Percentiles rank a stretch among this genome's conserved stretches.
phyloP scores from a whole-genome alignment of 352 stramenopile species.

The Phytophthora macrochlamydospora region DNA sequence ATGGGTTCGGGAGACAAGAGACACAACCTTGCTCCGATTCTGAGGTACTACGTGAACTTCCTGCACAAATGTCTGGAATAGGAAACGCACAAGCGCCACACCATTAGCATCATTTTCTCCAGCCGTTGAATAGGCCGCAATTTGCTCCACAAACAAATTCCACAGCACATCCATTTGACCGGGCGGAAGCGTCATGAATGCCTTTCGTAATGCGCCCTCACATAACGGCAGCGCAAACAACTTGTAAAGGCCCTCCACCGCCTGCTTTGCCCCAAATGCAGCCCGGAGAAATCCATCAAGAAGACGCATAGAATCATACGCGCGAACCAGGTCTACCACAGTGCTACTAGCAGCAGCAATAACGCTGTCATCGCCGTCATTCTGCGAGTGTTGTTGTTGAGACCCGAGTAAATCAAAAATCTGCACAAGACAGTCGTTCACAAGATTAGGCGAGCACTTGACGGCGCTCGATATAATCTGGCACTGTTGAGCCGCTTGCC shows the following conservation, averaged over 20 bases:
- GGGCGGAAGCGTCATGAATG: slow-evolving; percentile 74
- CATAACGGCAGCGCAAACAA: slow-evolving; percentile 51
- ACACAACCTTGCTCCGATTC: slow-evolving; percentile 65
- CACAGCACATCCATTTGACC: slow-evolving; percentile 84
- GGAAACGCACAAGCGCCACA: slow-evolving; percentile 64
- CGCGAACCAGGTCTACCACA: slow-evolving; percentile 64
- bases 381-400: slow-evolving; percentile 14
- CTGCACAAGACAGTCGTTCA: slow-evolving; percentile 59
- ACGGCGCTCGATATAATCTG: slow-evolving; percentile 65
- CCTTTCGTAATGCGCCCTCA: slow-evolving; percentile 58
- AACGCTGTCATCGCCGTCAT: not conserved
- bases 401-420: slow-evolving; percentile 68
- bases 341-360: slow-evolving; percentile 36
- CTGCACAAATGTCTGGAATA: slow-evolving; percentile 80
- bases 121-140: slow-evolving; percentile 31
- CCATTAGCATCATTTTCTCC: slow-evolving; percentile 17
- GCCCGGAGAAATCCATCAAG: slow-evolving; percentile 64
- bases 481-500: slow-evolving; percentile 41
- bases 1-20: slow-evolving; percentile 56
- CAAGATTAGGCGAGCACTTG: slow-evolving; percentile 76
- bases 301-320: slow-evolving; percentile 87
- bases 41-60: slow-evolving; percentile 84
- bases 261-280: slow-evolving; percentile 36
- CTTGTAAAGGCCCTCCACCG: slow-evolving; percentile 46
- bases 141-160: slow-evolving; percentile 64